Conservation (phyloP, 768 basidiomycete genomes). For the Rhizopogon vinicolor region DNA sequence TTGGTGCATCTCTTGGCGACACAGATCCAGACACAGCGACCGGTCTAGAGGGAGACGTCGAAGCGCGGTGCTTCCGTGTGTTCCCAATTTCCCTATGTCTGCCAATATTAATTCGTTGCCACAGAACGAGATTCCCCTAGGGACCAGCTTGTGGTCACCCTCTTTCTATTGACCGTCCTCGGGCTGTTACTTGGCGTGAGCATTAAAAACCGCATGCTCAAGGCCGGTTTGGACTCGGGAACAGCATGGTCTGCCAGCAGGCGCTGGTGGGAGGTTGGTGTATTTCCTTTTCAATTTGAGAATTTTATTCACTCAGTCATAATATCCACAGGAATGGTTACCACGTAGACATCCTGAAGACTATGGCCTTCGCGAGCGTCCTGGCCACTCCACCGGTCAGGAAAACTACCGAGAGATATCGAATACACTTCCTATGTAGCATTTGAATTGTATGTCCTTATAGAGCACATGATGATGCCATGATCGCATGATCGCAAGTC, state of each 20-base stretch:
- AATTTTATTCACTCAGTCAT: constrained; percentile 14
- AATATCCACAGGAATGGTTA: constrained; percentile 26
- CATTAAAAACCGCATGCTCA: constrained; percentile 76
- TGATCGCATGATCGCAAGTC: too few species aligned
- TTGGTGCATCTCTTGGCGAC: constrained; percentile 77
- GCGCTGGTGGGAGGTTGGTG: constrained; percentile 82
- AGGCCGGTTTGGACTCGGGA: constrained; percentile 65
- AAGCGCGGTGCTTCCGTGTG: constrained; percentile 94
- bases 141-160: constrained; percentile 89
- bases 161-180: constrained; percentile 85
- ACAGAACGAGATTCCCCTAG: constrained; percentile 93
- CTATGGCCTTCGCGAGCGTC: constrained; percentile 39
- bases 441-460: neutral
- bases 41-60: constrained; percentile 93
- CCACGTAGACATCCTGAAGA: constrained; percentile 52
- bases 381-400: constrained; percentile 21
- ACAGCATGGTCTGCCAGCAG: constrained; percentile 59
- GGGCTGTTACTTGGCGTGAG: constrained; percentile 82
- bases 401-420: constrained; percentile 44
- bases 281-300: constrained; percentile 7
- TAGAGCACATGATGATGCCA: too few species aligned
- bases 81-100: constrained; percentile 28
- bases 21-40: constrained; percentile 90
- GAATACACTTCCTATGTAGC: constrained; percentile 21
- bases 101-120: constrained; percentile 8